Evolutionary conservation across 1,284 basidiomycete genomes (phyloP).

Genomic region (Ustilago cynodontis): DNA sequence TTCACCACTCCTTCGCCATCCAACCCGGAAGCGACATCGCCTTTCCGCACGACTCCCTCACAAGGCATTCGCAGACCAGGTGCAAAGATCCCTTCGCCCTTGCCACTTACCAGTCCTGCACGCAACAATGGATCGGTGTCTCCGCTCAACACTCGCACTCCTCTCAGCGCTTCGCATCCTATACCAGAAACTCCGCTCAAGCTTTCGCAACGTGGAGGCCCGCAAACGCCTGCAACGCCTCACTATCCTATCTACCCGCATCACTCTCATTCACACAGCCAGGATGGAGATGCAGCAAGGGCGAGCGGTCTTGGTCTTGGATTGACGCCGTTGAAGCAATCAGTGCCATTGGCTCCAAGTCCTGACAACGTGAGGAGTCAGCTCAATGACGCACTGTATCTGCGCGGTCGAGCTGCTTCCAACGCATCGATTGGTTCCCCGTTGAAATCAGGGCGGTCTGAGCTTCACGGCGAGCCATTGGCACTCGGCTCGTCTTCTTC

Average conservation of each 20-base stretch:
- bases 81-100: conserved; percentile 45
- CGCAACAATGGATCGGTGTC: conserved; percentile 34
- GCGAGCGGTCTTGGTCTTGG: conserved; percentile 51
- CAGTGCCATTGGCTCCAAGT: conserved; percentile 38
- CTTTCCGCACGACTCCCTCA: conserved; percentile 37
- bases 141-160: conserved; percentile 50
- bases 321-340: conserved; percentile 40
- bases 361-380: conserved; percentile 33
- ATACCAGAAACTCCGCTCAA: conserved; percentile 63
- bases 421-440: conserved; percentile 39
- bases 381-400: conserved; percentile 32
- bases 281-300: conserved; percentile 33
- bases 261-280: conserved; percentile 9
- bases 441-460: conserved; percentile 25
- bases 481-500: conserved; percentile 23
- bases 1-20: conserved; percentile 24
- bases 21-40: conserved; percentile 15
- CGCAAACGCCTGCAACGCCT: conserved; percentile 49
- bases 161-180: conserved; percentile 59
- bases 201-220: conserved; percentile 47
- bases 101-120: conserved; percentile 49
- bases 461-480: conserved; percentile 28
- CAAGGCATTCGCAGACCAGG: conserved; percentile 48
- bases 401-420: conserved; percentile 32
- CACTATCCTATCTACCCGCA: conserved; percentile 36